Evolutionary conservation across 2,329 filamentous ascomycete species (phyloP).

Genomic region (Mycogone perniciosa): DNA sequence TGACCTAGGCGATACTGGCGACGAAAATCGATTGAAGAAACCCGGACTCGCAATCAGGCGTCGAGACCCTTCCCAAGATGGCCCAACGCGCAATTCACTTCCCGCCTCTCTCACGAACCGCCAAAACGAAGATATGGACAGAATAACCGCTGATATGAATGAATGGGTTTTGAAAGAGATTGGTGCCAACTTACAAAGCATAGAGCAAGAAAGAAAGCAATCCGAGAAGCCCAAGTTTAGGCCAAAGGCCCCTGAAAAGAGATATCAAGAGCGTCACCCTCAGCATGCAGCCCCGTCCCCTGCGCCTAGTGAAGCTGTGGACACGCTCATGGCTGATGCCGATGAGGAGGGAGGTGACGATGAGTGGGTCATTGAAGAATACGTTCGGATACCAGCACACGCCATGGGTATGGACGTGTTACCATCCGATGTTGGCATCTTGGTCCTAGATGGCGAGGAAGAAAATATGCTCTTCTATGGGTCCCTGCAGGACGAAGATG

Average conservation of each 20-base stretch:
- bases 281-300: constrained; percentile 19
- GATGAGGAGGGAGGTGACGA: constrained; percentile 42
- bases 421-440: constrained; percentile 47
- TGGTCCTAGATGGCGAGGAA: constrained; percentile 53
- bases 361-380: constrained; percentile 60
- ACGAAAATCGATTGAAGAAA: constrained; percentile 28
- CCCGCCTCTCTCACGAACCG: constrained; percentile 28
- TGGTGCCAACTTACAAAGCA: constrained; percentile 43
- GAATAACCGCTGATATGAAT: constrained; percentile 50
- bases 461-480: constrained; percentile 56
- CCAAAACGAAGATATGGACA: constrained; percentile 40
- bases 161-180: constrained; percentile 54
- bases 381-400: constrained; percentile 53
- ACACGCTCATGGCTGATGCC: constrained; percentile 33
- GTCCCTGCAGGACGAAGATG: constrained; percentile 54
- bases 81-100: constrained; percentile 22
- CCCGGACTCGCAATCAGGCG: constrained; percentile 25
- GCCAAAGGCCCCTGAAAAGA: constrained; percentile 48
- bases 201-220: constrained; percentile 36
- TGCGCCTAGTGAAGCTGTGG: constrained; percentile 11
- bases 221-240: constrained; percentile 38
- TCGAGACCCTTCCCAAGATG: constrained; percentile 18
- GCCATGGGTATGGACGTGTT: constrained; percentile 41
- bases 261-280: constrained; percentile 52
- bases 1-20: constrained; percentile 9